Evolutionary conservation across 1,284 basidiomycete genomes (phyloP).

Genomic region (Ganoderma lucidum): DNA sequence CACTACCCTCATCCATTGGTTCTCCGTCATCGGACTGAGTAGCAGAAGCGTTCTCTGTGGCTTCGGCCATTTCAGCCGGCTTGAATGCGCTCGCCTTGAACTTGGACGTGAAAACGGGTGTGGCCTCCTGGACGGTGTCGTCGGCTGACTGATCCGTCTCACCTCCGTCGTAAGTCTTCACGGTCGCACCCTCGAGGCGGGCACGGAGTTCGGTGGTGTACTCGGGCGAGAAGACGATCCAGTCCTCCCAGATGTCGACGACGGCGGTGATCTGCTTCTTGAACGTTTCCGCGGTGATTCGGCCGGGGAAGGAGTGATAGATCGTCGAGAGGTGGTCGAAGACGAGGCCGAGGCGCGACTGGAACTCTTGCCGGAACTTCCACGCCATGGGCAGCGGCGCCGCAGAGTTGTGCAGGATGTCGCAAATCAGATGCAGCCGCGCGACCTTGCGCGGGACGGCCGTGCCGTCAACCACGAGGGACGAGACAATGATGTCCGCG

Average conservation of each 20-base stretch:
- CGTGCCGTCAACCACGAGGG: slow-evolving; percentile 85
- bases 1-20: slow-evolving; percentile 55
- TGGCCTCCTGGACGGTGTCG: slow-evolving; percentile 39
- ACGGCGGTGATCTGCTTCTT: slow-evolving; percentile 88
- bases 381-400: slow-evolving; percentile 89
- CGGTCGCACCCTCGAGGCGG: slow-evolving; percentile 72
- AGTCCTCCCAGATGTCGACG: slow-evolving; percentile 95
- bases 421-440: slow-evolving; percentile 93
- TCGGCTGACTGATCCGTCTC: slow-evolving; percentile 43
- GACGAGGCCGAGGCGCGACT: slow-evolving; percentile 84
- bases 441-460: slow-evolving; percentile 97
- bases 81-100: slow-evolving; percentile 86
- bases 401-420: slow-evolving; percentile 97
- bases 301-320: slow-evolving; percentile 90
- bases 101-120: slow-evolving; percentile 55
- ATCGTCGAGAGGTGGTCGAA: slow-evolving; percentile 95
- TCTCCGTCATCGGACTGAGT: slow-evolving; percentile 54
- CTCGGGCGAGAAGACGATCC: slow-evolving; percentile 91
- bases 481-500: slow-evolving; percentile 85
- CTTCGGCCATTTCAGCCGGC: slow-evolving; percentile 56
- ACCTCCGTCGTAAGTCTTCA: slow-evolving; percentile 33
- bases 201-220: slow-evolving; percentile 76
- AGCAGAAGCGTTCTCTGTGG: slow-evolving; percentile 41
- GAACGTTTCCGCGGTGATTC: slow-evolving; percentile 94
- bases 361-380: slow-evolving; percentile 94